phyloP scores from a whole-genome alignment of 164 flowering plant genomes.

The Vitis riparia region DNA sequence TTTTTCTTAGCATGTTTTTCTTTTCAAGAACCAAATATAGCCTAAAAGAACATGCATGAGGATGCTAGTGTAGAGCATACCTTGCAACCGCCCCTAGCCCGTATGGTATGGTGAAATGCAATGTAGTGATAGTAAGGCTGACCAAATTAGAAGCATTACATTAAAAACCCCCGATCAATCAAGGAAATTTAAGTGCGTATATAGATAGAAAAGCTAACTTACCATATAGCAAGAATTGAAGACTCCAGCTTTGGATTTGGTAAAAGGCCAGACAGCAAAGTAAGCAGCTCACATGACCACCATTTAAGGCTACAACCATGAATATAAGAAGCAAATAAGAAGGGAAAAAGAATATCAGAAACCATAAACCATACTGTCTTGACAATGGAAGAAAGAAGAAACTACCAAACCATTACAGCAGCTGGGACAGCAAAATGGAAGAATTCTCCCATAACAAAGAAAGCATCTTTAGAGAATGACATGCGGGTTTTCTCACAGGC shows the following conservation, averaged over 20 bases:
- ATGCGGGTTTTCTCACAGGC: constrained; percentile 29
- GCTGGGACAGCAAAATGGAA: constrained; percentile 39
- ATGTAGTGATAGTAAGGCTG: constrained; percentile 24
- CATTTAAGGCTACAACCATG: constrained; percentile 22
- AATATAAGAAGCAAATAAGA: background rate
- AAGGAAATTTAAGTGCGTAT: background rate
- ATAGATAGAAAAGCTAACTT: background rate
- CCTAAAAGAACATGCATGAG: background rate
- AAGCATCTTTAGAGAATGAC: constrained; percentile 25
- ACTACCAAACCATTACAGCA: constrained; percentile 47
- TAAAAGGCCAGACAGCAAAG: constrained; percentile 37
- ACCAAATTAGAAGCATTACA: background rate
- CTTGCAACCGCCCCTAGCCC: constrained; percentile 36
- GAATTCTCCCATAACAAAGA: constrained; percentile 25
- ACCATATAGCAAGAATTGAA: constrained; percentile 42
- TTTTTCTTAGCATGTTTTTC: too few relatives aligned
- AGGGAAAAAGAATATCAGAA: background rate
- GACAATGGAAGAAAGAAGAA: background rate
- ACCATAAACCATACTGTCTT: background rate
- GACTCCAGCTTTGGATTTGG: constrained; percentile 41
- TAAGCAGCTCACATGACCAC: constrained; percentile 41
- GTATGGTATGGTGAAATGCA: constrained; percentile 26
- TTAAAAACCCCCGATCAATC: background rate
- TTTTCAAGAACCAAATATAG: too few relatives aligned
- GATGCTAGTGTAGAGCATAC: background rate